A percentile compares a stretch with the other conserved stretches of the same genome.
Evolutionary conservation across 208 protist species (phyloP).

Genomic region (Trichomonas gallinae): DNA sequence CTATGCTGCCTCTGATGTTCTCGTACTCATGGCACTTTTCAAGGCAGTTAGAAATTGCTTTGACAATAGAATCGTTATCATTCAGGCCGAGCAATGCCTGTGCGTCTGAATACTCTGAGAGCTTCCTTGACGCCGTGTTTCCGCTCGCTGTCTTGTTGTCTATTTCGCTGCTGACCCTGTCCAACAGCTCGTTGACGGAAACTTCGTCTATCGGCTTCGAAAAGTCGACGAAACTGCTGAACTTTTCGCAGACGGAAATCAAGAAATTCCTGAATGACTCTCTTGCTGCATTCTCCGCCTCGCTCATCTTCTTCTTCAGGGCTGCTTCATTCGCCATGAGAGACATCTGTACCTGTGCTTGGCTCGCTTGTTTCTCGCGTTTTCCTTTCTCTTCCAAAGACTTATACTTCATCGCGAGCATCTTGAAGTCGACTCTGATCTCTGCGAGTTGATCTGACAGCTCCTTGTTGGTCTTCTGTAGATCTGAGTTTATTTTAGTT

Average conservation of each 20-base stretch:
- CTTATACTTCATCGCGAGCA: neutral
- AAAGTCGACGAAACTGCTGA: neutral
- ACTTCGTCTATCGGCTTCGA: neutral
- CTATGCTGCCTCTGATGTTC: neutral
- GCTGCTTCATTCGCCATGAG: neutral
- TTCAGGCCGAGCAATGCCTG: neutral
- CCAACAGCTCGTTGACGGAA: neutral
- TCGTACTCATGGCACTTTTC: neutral
- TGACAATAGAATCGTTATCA: neutral
- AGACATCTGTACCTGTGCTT: neutral
- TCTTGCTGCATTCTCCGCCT: neutral
- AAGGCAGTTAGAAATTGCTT: neutral
- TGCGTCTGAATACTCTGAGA: neutral
- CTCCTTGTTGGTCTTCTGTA: neutral
- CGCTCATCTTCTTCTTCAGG: neutral
- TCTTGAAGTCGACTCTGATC: neutral
- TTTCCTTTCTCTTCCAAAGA: neutral
- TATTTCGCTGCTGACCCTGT: neutral
- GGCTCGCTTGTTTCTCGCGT: neutral
- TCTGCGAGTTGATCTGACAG: neutral
- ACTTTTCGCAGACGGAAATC: neutral
- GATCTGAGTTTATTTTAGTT: neutral
- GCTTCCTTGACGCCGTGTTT: neutral
- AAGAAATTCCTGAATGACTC: neutral
- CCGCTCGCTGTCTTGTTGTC: neutral